Base-by-base conservation (phyloP, 192 early-diverging fungal species). In the Podila verticillata region DNA sequence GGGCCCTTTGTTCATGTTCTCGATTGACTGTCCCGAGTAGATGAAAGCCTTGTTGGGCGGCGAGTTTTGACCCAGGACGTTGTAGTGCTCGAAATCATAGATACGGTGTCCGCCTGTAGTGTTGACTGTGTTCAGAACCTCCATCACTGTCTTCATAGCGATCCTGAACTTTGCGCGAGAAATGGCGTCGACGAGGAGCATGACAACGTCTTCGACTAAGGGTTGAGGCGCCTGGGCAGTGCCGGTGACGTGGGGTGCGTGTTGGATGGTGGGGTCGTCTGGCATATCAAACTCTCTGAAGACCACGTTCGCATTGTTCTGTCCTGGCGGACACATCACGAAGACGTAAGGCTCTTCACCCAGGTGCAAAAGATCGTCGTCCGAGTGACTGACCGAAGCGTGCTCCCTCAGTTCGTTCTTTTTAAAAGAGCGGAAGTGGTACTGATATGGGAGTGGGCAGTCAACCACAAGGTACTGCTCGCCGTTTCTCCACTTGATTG, bases 31-130 rank as follows among this genome's bases (percentile, higher is more conserved):
- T 39, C 81, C 81, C 4, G 81, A 83, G 54, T 83, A 83, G 30
- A 75, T 75, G 48, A 58, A 83, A 15, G 81, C 81, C 39, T 83
- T 83, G 66, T 83, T 83, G 3, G 81, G 81, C 13, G 73, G 81
- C 13, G 80, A 82, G 44, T 82, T 82, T 22, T 71, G 68, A 15
- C 80, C 80, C 1, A 82, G 72, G 26, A 74, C 72, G 32, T 82
- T 82, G 48, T 70, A 74, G 24, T 74, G 80, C 8, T 74, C 65
- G 61, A 82, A 82, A 29, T 73, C 72, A 58, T 70, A 74, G 51
- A 74, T 71, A 20, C 65, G 32, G 28, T 82, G 68, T 7, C 68
- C 68, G 2, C 26, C 49, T 56, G 66, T 63, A 8, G 65, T 26
- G 48, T 71, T 71, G 54, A 63, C 54, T 2, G 56, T 47, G 5